Evolutionary conservation across 345 rosid genomes (phyloP).

Genomic region (Isatis tinctoria): DNA sequence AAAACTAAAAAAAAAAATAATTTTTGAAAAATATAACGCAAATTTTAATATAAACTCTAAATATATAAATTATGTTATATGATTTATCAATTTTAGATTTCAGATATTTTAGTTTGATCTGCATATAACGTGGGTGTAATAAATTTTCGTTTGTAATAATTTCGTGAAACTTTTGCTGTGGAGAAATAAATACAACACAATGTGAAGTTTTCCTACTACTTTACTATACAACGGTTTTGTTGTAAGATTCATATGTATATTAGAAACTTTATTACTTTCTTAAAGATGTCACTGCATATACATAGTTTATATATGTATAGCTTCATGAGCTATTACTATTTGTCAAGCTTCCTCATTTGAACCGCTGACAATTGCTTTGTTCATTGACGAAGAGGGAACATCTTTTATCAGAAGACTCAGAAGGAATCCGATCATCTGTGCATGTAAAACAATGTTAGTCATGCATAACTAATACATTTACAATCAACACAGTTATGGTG

Average conservation of each 20-base stretch:
- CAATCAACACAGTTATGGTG: background rate
- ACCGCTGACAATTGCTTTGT: background rate
- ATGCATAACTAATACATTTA: background rate
- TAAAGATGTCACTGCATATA: background rate
- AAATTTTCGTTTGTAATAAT: background rate
- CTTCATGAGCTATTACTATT: background rate
- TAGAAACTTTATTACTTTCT: background rate
- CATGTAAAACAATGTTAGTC: background rate
- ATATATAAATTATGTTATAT: too few relatives aligned
- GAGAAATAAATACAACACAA: background rate
- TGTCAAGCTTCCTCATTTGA: background rate
- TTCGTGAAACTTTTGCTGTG: background rate
- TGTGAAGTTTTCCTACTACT: background rate
- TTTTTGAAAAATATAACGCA: too few relatives aligned
- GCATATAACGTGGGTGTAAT: too few relatives aligned
- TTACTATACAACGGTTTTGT: background rate
- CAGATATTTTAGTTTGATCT: too few relatives aligned
- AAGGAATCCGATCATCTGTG: constrained; percentile 71
- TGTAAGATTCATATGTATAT: background rate
- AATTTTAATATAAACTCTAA: too few relatives aligned
- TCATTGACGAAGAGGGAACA: background rate
- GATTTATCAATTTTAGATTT: too few relatives aligned
- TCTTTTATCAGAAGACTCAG: constrained; percentile 55
- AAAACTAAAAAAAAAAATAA: too few relatives aligned
- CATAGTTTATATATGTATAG: background rate